Evolutionary conservation across 2,329 filamentous ascomycete species (phyloP), one percentile per base, ranked within the genome.

Genomic region (Hawksworthiomyces lignivorus): DNA sequence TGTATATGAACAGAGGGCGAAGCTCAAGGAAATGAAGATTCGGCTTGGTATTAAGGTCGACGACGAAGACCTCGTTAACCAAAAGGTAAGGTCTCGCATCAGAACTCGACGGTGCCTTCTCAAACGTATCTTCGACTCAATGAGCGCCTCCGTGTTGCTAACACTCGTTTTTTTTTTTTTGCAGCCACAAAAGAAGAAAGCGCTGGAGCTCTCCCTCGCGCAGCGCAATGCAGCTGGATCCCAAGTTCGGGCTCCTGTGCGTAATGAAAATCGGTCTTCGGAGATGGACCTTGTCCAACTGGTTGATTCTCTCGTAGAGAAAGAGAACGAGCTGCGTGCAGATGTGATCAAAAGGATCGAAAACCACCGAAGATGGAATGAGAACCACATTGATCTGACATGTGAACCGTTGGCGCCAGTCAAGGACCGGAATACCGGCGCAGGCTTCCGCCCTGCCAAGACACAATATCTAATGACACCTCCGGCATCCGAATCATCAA

Each of bases 11-110:
- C 80, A 94, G 59, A 80, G 92, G 38, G 73, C 76, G 46, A 78
- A 80, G 57, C 75, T 97, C 52, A 94, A 94, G 70, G 81, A 90
- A 51, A 81, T 84, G 62, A 97, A 97, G 72, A 72, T 86, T 57
- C 84, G 84, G 56, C 76, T 96, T 50, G 81, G 83, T 54, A 90
- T 97, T 70, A 94, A 92, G 66, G 82, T 80, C 52, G 86, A 94
- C 56, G 92, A 97, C 56, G 90, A 97, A 55, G 88, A 96, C 60
- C 75, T 95, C 56, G 82, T 95, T 67, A 94, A 94, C 66, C 86
- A 92, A 62, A 94, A 92, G 77, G 86, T 90, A 70, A 62, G 75
- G n/a, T n/a, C n/a, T n/a, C n/a, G n/a, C n/a, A n/a, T n/a, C n/a
- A n/a, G n/a, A n/a, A n/a, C n/a, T n/a, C n/a, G n/a, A 20, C 3